Conservation (phyloP, 176 grass and related monocot genomes). For the Eleusine indica region DNA sequence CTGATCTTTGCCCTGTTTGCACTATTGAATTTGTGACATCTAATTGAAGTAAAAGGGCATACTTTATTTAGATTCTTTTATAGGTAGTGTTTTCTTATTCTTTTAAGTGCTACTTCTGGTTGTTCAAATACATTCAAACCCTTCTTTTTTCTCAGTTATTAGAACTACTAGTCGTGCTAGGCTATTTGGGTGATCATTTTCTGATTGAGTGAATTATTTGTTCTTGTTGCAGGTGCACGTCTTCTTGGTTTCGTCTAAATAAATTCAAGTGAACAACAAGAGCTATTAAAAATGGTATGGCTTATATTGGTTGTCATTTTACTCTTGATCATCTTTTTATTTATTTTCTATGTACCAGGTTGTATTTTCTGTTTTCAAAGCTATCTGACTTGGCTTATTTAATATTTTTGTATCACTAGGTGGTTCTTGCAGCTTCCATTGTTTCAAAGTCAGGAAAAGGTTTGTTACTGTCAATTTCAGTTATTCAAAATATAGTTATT, state of each 20-base stretch:
- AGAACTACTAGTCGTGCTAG: not conserved
- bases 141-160: not conserved
- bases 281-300: constrained; percentile 43
- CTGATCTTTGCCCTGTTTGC: not conserved
- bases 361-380: not conserved
- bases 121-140: not conserved
- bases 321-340: not conserved
- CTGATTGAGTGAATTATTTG: constrained; percentile 33
- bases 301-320: not conserved
- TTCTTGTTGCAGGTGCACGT: constrained; percentile 15
- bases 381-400: constrained; percentile 5
- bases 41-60: not conserved
- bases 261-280: not conserved
- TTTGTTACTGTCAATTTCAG: constrained; percentile 26
- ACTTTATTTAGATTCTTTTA: not conserved
- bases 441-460: constrained; percentile 87
- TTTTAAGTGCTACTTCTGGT: not conserved
- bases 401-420: constrained; percentile 35
- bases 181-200: not conserved
- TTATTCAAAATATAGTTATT: constrained; percentile 17
- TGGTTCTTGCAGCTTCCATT: constrained; percentile 85
- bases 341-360: not conserved
- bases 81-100: not conserved
- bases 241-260: not conserved
- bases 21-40: not conserved